Evolutionary conservation across 1,284 basidiomycete species (phyloP).

Genomic region (Leccinum subrobustum): DNA sequence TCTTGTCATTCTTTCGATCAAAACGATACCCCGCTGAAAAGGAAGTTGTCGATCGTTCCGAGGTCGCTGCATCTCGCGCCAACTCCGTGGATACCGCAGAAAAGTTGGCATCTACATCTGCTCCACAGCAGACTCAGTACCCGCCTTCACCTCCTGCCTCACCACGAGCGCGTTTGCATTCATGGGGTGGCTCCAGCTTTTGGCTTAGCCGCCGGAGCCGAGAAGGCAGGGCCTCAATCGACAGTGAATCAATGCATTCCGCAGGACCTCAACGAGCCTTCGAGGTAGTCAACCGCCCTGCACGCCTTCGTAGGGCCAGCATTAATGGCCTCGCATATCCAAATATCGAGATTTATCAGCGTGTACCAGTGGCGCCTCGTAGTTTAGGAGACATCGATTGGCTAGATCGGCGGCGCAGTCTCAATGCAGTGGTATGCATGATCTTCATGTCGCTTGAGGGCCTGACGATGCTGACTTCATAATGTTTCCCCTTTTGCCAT

Average conservation of each 20-base stretch:
- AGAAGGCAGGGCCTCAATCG: conserved; percentile 47
- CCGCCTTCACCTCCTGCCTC: conserved; percentile 46
- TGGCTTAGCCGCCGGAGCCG: conserved; percentile 41
- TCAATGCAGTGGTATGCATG: conserved; percentile 61
- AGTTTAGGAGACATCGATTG: conserved; percentile 72
- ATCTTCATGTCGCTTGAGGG: conserved; percentile 16
- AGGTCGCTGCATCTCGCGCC: conserved; percentile 29
- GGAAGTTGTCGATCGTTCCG: conserved; percentile 22
- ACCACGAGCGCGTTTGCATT: conserved; percentile 47
- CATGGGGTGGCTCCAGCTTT: conserved; percentile 51
- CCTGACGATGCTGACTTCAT: conserved; percentile 17
- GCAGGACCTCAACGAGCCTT: conserved; percentile 51
- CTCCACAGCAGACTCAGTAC: conserved; percentile 39
- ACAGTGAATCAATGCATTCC: conserved; percentile 48
- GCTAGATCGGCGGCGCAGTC: conserved; percentile 66
- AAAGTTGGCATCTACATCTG: conserved; percentile 41
- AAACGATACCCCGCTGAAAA: conserved; percentile 15
- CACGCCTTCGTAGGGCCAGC: conserved; percentile 46
- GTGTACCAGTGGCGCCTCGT: conserved; percentile 40
- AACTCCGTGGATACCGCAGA: conserved; percentile 48
- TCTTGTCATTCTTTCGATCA: conserved; percentile 33
- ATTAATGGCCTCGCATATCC: conserved; percentile 46
- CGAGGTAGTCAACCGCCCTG: conserved; percentile 70
- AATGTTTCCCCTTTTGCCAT: conserved; percentile 12
- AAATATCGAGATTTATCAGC: conserved; percentile 38